Evolutionary conservation across 2,329 filamentous ascomycete genomes (phyloP), one percentile per base, ranked within the genome.

Genomic region (Pseudocercospora musae): DNA sequence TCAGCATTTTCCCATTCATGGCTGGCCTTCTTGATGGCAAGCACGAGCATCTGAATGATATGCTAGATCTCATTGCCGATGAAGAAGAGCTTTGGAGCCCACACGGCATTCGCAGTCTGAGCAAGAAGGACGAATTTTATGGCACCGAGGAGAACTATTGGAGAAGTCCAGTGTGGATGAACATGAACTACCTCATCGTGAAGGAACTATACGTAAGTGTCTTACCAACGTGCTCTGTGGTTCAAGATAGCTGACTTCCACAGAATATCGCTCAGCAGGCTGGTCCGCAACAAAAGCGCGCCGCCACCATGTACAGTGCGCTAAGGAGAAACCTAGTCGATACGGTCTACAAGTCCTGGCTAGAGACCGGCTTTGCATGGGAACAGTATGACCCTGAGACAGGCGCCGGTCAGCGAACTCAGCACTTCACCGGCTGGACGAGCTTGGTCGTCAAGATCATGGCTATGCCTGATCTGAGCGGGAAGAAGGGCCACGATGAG

Each of bases 351-450:
- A 85, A 88, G 62, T 88, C 88, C 75, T 99, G 94, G 94, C 82
- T 88, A 74, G 86, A 91, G 73, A 98, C 95, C 0, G 94, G 94
- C 18, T 98, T 98, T 75, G 95, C 94, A 0, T 99, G 94, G 94
- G 95, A 99, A 78, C 95, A 99, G 79, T 99, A 98, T 77, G 91
- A 96, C 75, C 92, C 93, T 0, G 92, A 96, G 71, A 96, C 91
- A 3, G 95, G 95, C 50, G 85, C 85, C 58, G 95, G 95, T n/a
- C 94, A 98, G 81, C 85, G 95, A 46, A 98, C 93, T 4, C 92
- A 97, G 81, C 94, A 98, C 77, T 99, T 99, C 75, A 97, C 95
- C 0, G 95, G 95, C 56, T 99, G 95, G 95, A 99, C 95, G n/a
- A 96, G 92, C 75, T 81, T 98, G 77, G 91, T 98, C 53, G 93